Conservation (phyloP, 2,329 filamentous ascomycete species). For the Verticillium albo-atrum region DNA sequence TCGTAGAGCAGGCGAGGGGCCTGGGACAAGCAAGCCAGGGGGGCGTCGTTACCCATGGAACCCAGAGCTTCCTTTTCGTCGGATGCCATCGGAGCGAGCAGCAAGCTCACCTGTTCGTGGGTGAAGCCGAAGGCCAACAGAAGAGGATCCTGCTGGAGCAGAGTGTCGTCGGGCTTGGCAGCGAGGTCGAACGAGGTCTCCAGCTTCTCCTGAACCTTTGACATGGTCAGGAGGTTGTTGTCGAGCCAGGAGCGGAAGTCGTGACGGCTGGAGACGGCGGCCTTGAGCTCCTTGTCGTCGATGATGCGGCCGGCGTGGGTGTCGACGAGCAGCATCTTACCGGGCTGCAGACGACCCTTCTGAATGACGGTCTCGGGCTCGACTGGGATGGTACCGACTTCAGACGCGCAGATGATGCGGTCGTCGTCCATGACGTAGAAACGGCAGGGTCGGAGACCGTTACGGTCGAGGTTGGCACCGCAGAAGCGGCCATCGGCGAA, state of each 20-base stretch:
- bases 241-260: conserved; percentile 90
- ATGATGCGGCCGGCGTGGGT: conserved; percentile 87
- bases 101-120: conserved; percentile 87
- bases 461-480: conserved; percentile 93
- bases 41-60: conserved; percentile 97
- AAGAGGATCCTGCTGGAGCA: conserved; percentile 78
- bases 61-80: conserved; percentile 96
- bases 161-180: conserved; percentile 61
- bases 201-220: conserved; percentile 63
- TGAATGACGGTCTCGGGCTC: conserved; percentile 87
- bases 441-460: conserved; percentile 89
- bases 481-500: conserved; percentile 96
- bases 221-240: conserved; percentile 76
- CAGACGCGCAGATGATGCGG: conserved; percentile 93
- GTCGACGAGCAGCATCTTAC: conserved; percentile 93
- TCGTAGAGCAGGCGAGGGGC: conserved; percentile 87
- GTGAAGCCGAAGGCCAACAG: conserved; percentile 90
- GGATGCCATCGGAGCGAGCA: conserved; percentile 92
- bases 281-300: conserved; percentile 88
- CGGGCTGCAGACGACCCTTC: conserved; percentile 90
- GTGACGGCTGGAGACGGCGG: conserved; percentile 77
- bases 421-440: conserved; percentile 98
- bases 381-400: conserved; percentile 89
- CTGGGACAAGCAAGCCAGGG: conserved; percentile 84
- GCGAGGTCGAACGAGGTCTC: conserved; percentile 57